Base-by-base conservation (phyloP, 352 stramenopile species). In the Globisporangium viniferum region DNA sequence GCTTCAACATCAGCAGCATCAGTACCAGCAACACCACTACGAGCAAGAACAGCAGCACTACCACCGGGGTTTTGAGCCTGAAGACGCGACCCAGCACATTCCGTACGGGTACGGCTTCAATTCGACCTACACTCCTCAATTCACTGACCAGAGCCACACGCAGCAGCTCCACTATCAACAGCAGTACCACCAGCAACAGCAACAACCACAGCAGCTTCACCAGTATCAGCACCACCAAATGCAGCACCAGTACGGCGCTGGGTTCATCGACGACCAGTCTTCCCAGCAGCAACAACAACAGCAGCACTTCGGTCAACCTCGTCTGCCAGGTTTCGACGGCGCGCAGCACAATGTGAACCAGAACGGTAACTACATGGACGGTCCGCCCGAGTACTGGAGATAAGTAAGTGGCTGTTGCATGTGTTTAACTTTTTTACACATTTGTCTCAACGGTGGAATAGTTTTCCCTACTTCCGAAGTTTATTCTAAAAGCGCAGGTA, bases 21-120 rank as follows among this genome's bases (percentile, higher is more conserved):
- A 76, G 41, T 67, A 75, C 7, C 69, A 84, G 9, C 68, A 76
- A 7, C 70, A 81, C n/a, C 62, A 65, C 10, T 62, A 70, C n/a
- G 53, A 72, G 12, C 69, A 68, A 3, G 67, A 72, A 48, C 55
- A 70, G 22, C 54, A 64, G n/a, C 56, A 58, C 20, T 85, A 77
- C 64, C 85, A 79, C 59, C 79, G 81, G 14, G 82, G 81, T 0
- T 91, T 92, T 62, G 84, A 92, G 56, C 79, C 81, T 8, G 84
- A 92, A 55, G 84, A 91, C 57, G 82, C 78, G 3, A 78, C 74
- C 54, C 62, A 73, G 20, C 62, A 71, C 41, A 67, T 69, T n/a
- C 29, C 64, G 18, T 81, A 73, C 24, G 67, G 69, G 12, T 77
- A 81, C 44, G 75, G 72, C 1, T 73, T 73, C 35, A 68, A 65